Evolutionary conservation across 148 eudicot species (phyloP).

Genomic region (Chenopodium formosanum): DNA sequence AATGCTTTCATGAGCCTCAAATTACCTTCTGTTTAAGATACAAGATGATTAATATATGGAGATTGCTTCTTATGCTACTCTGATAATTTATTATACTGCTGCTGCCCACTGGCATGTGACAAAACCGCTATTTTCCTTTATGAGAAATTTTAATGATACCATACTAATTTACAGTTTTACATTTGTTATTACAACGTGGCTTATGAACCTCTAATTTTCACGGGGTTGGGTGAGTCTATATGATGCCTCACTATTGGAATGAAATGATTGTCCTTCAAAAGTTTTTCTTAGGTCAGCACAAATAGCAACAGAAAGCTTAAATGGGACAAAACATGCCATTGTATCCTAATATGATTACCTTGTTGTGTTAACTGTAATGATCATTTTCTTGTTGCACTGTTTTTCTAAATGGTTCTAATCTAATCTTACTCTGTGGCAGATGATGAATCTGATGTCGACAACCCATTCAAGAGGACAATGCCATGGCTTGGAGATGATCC

Average conservation of each 20-base stretch:
- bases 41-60: neutral
- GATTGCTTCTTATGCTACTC: neutral
- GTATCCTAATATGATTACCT: neutral
- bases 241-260: neutral
- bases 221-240: neutral
- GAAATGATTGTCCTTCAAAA: neutral
- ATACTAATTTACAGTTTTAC: neutral
- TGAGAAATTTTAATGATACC: neutral
- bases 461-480: conserved; percentile 74
- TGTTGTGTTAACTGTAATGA: neutral
- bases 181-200: neutral
- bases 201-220: neutral
- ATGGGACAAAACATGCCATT: neutral
- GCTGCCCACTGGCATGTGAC: neutral
- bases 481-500: conserved; percentile 94
- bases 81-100: neutral
- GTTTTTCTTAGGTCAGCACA: neutral
- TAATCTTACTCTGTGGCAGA: conserved; percentile 40
- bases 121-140: neutral
- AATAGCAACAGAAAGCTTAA: neutral
- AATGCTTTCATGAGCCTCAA: neutral
- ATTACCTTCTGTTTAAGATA: neutral
- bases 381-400: neutral
- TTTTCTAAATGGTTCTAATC: neutral
- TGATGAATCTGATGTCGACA: conserved; percentile 70